Conservation (phyloP, 2,329 filamentous ascomycete species). For the Aspergillus hiratsukae region DNA sequence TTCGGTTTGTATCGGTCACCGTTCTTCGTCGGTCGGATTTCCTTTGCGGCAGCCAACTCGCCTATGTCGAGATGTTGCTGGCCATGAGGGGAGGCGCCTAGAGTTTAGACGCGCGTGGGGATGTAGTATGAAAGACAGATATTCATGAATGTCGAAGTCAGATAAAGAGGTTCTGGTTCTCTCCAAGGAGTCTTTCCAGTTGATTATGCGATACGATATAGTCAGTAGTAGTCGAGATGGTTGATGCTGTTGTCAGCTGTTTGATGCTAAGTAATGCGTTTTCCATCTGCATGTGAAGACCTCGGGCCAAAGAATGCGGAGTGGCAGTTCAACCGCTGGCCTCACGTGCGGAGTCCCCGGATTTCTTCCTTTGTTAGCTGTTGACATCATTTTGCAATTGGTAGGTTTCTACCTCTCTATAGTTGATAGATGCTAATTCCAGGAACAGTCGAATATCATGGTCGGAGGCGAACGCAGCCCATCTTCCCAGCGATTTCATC, state of each 20-base stretch:
- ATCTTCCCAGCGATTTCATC: neutral
- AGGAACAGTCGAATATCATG: neutral
- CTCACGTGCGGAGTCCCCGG: slow-evolving; percentile 21
- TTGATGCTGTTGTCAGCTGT: slow-evolving; percentile 3
- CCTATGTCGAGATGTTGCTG: slow-evolving; percentile 10
- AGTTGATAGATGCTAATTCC: neutral
- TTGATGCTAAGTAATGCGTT: slow-evolving; percentile 1
- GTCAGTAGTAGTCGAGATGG: slow-evolving; percentile 8
- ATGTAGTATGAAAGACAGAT: neutral
- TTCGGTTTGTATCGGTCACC: neutral
- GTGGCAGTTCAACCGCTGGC: slow-evolving; percentile 1
- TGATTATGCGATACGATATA: neutral
- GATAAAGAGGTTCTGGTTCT: neutral
- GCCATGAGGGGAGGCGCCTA: slow-evolving; percentile 15
- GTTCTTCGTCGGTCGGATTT: neutral
- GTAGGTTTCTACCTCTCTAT: neutral
- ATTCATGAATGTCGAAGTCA: neutral
- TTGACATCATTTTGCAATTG: neutral
- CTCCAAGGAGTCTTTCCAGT: neutral
- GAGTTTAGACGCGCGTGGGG: slow-evolving; percentile 1
- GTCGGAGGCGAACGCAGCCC: neutral
- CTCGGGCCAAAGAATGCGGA: slow-evolving; percentile 17
- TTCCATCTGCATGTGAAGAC: slow-evolving; percentile 21
- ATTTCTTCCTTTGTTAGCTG: neutral
- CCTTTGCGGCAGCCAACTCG: slow-evolving; percentile 13